Evolutionary conservation across 805 yeast species (phyloP).

Genomic region (Cyberlindnera meyerae): DNA sequence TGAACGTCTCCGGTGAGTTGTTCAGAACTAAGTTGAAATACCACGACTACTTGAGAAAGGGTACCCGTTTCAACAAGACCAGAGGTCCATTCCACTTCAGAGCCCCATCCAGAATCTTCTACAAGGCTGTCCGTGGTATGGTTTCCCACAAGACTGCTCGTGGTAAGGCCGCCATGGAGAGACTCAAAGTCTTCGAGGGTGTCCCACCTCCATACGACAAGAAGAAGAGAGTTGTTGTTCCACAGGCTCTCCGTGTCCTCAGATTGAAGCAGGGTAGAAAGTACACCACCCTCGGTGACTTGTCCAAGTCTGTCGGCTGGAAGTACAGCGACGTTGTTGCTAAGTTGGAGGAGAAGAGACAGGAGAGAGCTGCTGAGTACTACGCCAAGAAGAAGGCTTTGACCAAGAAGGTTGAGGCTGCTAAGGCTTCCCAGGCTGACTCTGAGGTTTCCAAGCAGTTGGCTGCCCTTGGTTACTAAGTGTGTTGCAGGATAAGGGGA

Average conservation of each 20-base stretch:
- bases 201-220: conserved; percentile 99
- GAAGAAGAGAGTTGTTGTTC: conserved; percentile 99
- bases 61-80: conserved; percentile 97
- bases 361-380: conserved; percentile 98
- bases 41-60: conserved; percentile 99
- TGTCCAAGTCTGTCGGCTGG: conserved; percentile 98
- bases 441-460: conserved; percentile 89
- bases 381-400: conserved; percentile 98
- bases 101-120: conserved; percentile 99
- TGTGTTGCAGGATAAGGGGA: conserved; percentile 12
- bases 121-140: conserved; percentile 99
- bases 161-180: conserved; percentile 99
- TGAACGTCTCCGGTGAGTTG: conserved; percentile 99
- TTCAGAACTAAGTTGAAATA: conserved; percentile 99
- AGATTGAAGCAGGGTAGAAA: conserved; percentile 99
- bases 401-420: conserved; percentile 85
- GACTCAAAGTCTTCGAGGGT: conserved; percentile 99
- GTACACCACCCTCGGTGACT: conserved; percentile 97
- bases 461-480: conserved; percentile 96
- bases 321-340: conserved; percentile 98
- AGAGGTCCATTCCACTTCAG: conserved; percentile 99
- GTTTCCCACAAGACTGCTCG: conserved; percentile 99
- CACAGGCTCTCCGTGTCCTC: conserved; percentile 98
- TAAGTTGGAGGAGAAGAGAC: conserved; percentile 98
- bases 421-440: conserved; percentile 81